Evolutionary conservation across 306 rosid species (phyloP).

Genomic region (Herpetospermum pedunculosum): DNA sequence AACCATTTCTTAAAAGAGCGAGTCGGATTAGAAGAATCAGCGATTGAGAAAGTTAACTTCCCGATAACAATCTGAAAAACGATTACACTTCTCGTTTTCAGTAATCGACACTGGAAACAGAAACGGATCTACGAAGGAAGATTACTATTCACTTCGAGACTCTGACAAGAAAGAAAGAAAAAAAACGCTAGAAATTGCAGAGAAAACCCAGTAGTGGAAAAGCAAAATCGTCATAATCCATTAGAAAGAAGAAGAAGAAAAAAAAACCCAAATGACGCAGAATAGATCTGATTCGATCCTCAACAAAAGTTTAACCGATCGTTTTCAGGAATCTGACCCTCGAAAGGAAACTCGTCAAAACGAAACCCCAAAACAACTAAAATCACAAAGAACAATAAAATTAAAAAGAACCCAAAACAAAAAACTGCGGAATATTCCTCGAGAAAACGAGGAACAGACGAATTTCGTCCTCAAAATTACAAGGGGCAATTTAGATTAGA

Average conservation of each 20-base stretch:
- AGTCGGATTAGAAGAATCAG: slow-evolving; percentile 1
- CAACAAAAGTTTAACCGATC: slow-evolving; percentile 1
- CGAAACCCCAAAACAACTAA: not conserved
- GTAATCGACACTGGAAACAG: not conserved
- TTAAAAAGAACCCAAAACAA: not conserved
- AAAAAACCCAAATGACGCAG: not conserved
- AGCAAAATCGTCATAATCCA: slow-evolving; percentile 10
- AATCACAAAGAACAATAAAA: not conserved
- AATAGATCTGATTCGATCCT: slow-evolving; percentile 12
- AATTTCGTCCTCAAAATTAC: not conserved
- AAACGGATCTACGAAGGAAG: not conserved
- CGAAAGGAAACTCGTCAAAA: not conserved
- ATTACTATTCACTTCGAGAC: not conserved
- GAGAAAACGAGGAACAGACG: not conserved
- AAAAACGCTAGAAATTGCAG: slow-evolving; percentile 1
- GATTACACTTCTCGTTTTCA: not conserved
- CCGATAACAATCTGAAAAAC: not conserved
- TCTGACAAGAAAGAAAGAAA: not conserved
- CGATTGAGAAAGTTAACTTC: not conserved
- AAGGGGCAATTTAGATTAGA: not conserved
- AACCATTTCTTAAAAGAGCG: not conserved
- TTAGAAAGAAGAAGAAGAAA: not conserved
- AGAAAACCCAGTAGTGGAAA: not conserved
- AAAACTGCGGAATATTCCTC: not conserved
- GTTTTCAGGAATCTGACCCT: slow-evolving; percentile 4